A percentile compares a stretch with the other conserved stretches of the same genome.
Conservation (phyloP, 2,329 filamentous ascomycete species). For the Cytospora piceae region DNA sequence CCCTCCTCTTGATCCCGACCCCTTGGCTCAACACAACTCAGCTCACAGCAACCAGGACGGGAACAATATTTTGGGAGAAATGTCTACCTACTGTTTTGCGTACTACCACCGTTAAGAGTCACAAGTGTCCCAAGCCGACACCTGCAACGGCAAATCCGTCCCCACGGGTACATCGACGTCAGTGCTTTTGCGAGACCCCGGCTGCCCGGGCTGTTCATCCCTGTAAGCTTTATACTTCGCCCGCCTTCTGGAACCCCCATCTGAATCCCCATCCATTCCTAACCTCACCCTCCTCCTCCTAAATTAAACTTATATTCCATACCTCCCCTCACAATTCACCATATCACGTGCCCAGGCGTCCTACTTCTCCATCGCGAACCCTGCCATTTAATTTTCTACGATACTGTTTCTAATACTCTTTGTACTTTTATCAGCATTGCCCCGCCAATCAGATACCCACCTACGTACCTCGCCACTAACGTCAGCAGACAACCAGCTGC, state of each 20-base stretch:
- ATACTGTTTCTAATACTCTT: conserved; percentile 5
- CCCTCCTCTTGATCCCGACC: too few relatives aligned
- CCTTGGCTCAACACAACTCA: not conserved
- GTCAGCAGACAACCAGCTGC: conserved; percentile 2
- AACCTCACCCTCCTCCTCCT: not conserved
- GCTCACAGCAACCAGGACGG: too few relatives aligned
- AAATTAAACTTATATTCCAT: not conserved
- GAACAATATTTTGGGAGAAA: too few relatives aligned
- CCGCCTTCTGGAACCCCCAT: not conserved
- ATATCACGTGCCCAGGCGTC: not conserved
- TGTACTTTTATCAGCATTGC: conserved; percentile 6
- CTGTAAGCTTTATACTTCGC: not conserved
- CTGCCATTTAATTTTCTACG: not conserved
- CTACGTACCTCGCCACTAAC: conserved; percentile 13
- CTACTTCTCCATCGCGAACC: not conserved
- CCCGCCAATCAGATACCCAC: conserved; percentile 4
- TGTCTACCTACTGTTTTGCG: not conserved
- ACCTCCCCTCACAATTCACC: not conserved
- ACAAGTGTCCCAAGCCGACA: not conserved
- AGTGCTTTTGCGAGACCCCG: not conserved
- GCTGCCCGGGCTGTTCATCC: not conserved
- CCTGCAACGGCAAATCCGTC: not conserved
- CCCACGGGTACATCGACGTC: not conserved
- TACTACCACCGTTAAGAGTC: not conserved
- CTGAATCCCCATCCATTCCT: not conserved